Conservation (phyloP, 1,139 yeast genomes). For the Protomyces gravidus region DNA sequence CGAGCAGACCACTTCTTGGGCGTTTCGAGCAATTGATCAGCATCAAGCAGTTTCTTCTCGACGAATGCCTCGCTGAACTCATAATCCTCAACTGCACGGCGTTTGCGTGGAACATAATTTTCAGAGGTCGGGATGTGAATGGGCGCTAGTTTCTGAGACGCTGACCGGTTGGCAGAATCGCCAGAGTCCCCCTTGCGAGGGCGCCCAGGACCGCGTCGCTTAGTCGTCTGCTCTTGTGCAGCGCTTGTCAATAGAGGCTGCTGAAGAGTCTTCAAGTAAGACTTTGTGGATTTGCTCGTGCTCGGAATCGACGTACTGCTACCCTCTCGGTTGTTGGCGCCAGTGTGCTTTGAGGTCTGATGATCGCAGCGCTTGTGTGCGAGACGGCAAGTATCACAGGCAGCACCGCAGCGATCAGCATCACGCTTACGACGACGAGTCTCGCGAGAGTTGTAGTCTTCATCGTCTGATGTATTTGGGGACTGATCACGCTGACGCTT, state of each 20-base stretch:
- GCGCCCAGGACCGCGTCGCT: constrained; percentile 2
- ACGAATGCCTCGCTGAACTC: constrained; percentile 11
- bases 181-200: neutral
- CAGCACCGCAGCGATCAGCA: constrained; percentile 1
- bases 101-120: neutral
- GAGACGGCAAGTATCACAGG: constrained; percentile 13
- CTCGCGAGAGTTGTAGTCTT: neutral
- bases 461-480: neutral
- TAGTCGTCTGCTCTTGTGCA: no score
- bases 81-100: constrained; percentile 12
- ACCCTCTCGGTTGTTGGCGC: no score
- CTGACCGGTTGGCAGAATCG: no score
- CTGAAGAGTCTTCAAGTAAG: neutral
- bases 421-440: neutral
- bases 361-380: constrained; percentile 16
- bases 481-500: neutral
- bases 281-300: neutral
- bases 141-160: neutral
- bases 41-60: neutral
- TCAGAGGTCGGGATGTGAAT: neutral
- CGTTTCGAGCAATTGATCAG: neutral
- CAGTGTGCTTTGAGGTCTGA: no score
- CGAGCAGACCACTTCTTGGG: neutral
- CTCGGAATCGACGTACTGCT: no score
- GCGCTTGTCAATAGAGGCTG: no score